A percentile compares a stretch with the other conserved stretches of the same genome.
Evolutionary conservation across 225 moss, liverwort and hornwort genomes (phyloP).

Genomic region (Asterella californica): DNA sequence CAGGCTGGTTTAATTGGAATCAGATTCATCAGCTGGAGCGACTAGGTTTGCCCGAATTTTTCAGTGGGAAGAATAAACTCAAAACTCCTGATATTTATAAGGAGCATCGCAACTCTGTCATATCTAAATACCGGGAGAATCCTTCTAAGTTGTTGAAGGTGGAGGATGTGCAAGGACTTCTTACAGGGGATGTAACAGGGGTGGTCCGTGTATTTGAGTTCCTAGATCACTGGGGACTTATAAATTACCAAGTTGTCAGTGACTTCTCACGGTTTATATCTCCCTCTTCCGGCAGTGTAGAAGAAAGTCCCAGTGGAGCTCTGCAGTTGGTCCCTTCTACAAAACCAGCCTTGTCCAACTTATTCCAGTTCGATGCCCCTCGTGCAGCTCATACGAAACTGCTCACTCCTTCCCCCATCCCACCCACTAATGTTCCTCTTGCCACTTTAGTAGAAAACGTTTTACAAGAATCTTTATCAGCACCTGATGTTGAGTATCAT

Average conservation of each 20-base stretch:
- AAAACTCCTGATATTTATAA: constrained; percentile 66
- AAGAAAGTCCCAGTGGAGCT: constrained; percentile 53
- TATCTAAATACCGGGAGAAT: constrained; percentile 81
- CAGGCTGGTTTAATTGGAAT: constrained; percentile 98
- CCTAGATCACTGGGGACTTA: constrained; percentile 96
- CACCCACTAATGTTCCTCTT: constrained; percentile 35
- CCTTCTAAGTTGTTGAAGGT: constrained; percentile 53
- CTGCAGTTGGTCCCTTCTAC: constrained; percentile 54
- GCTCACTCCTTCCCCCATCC: constrained; percentile 11
- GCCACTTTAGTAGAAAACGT: constrained; percentile 50
- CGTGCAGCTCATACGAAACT: constrained; percentile 45
- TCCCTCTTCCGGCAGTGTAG: constrained; percentile 40
- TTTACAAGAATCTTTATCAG: constrained; percentile 80
- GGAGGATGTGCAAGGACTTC: constrained; percentile 64
- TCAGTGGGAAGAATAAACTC: constrained; percentile 58
- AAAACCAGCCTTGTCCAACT: constrained; percentile 55
- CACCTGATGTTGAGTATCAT: constrained; percentile 81
- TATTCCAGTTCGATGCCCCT: constrained; percentile 71
- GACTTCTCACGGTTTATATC: constrained; percentile 62
- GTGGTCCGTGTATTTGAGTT: constrained; percentile 69
- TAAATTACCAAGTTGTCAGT: constrained; percentile 79
- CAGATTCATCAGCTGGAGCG: constrained; percentile 74
- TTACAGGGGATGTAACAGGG: constrained; percentile 64
- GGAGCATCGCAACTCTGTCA: constrained; percentile 67
- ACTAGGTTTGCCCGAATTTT: constrained; percentile 74